Evolutionary conservation across 768 basidiomycete species (phyloP), one percentile per base, ranked within the genome.

Genomic region (Strobilomyces confusus): DNA sequence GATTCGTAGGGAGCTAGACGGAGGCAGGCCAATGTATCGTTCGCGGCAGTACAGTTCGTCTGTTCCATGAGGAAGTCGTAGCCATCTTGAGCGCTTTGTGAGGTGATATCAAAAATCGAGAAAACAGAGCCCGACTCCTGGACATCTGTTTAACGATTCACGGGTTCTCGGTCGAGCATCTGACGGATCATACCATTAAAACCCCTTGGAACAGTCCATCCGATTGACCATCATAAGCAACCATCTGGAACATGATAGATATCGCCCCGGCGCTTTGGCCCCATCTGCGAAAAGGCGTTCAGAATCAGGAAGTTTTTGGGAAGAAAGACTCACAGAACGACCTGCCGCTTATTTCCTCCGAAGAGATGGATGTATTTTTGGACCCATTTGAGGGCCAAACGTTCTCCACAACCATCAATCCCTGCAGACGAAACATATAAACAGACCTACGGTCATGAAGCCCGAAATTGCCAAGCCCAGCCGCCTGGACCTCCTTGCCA

Each of bases 381-480:
- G 26, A 51, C 19, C 43, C 50, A 51, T 25, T 52, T 6, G n/a
- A 52, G 36, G 15, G 44, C 44, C 1, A 45, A 32, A 30, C 51
- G 44, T 45, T 52, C 51, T 52, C 26, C 43, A n/a, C 9, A 29
- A 22, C 2, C 4, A 19, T 47, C 20, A 46, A n/a, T 15, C 11
- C 1, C 17, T 2, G 14, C 5, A 29, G 4, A n/a, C n/a, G 9
- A 12, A 25, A 32, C 9, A 44, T 3, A 14, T 2, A 15, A 1
- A 11, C 3, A 29, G 11, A 44, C 60, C 41, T 33, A 69, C 69
- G 65, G 58, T 77, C 77, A 51, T 58, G 57, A 17, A 78, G 58
- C 17, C 36, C 50, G 11, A 51, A 38, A 14, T 51, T 45, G 15
- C 50, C 43, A 22, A 51, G 26, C 9, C 43, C 50, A 7, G 50